Evolutionary conservation across 1,139 yeast genomes (phyloP), one percentile per base, ranked within the genome.

Genomic region (Protomyces inouyei): DNA sequence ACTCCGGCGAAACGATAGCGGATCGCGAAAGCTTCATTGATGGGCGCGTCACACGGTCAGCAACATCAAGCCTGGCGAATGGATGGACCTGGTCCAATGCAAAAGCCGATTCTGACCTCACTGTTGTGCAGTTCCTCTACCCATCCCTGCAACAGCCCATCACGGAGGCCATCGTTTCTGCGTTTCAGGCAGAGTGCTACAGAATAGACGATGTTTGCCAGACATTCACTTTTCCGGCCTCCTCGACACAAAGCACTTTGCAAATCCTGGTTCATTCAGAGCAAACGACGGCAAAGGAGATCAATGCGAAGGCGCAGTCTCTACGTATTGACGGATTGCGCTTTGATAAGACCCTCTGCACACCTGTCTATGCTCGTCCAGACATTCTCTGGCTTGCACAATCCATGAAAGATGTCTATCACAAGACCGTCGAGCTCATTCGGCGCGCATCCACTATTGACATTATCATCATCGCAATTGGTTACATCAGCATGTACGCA

Each of bases 401-500:
- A 57, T 32, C 65, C 16, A 38, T 54, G 52, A 37, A 46, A 48
- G 65, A 55, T 28, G 45, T 60, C 60, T 54, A 48, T 53, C 63
- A 59, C 65, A 64, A 55, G 52, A 60, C 61, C 14, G 40, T 52
- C 37, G 57, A 38, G 18, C 57, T 52, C 21, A 28, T 59, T n/a
- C 46, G 66, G 69, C 86, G 88, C 67, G 95, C 98, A 14, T 97
- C 93, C 71, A 84, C 87, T 45, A 89, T 90, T 70, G 98, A 95
- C 75, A 85, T 93, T 56, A 84, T 85, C 14, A 82, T 92, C 67
- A 86, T 95, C 65, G 82, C 90, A 10, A 76, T 86, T 63, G 98
- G 97, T 2, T 95, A 95, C 74, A 71, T 85, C 45, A 96, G 96
- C 61, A 92, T 93, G 97, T 81, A 90, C 82, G 87, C 88, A 76